Evolutionary conservation across 163 green algal genomes (phyloP).

Genomic region (Trebouxiophyceae sp.): DNA sequence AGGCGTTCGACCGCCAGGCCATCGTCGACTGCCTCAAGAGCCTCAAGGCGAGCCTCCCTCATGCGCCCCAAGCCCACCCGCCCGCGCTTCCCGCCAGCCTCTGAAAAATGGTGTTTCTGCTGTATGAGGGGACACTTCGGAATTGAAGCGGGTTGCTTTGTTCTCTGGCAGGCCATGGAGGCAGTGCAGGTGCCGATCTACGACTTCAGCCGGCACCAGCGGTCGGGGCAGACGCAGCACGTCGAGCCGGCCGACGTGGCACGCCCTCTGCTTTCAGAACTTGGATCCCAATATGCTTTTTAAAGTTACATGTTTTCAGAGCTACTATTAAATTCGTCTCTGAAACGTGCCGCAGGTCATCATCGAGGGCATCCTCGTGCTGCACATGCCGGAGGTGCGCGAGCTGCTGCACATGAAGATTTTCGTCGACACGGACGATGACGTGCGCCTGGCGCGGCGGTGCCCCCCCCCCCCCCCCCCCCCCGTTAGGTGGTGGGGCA

Average conservation of each 20-base stretch:
- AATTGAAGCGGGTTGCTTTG: too few relatives aligned
- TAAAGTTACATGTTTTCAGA: too few relatives aligned
- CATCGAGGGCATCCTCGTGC: constrained; percentile 91
- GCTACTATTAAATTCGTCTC: too few relatives aligned
- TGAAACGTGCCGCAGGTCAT: too few relatives aligned
- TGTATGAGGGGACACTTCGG: too few relatives aligned
- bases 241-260: constrained; percentile 84
- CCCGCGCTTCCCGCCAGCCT: too few relatives aligned
- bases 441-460: constrained; percentile 66
- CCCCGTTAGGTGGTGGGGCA: too few relatives aligned
- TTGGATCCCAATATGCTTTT: too few relatives aligned
- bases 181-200: constrained; percentile 85
- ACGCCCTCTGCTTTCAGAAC: too few relatives aligned
- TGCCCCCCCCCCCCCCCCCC: constrained; percentile 5
- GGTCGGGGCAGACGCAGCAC: constrained; percentile 38
- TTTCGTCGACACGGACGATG: constrained; percentile 88
- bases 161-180: constrained; percentile 42
- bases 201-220: constrained; percentile 80
- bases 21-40: constrained; percentile 56
- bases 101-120: too few relatives aligned
- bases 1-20: constrained; percentile 59
- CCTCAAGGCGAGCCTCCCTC: constrained; percentile 49
- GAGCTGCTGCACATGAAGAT: constrained; percentile 94
- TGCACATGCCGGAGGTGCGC: constrained; percentile 76
- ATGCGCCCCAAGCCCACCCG: too few relatives aligned